These are phyloP conservation scores for Nothophoma quercina DNA, from an alignment of 2,329 filamentous ascomycete genomes.

Conservation along the genomic window DNA sequence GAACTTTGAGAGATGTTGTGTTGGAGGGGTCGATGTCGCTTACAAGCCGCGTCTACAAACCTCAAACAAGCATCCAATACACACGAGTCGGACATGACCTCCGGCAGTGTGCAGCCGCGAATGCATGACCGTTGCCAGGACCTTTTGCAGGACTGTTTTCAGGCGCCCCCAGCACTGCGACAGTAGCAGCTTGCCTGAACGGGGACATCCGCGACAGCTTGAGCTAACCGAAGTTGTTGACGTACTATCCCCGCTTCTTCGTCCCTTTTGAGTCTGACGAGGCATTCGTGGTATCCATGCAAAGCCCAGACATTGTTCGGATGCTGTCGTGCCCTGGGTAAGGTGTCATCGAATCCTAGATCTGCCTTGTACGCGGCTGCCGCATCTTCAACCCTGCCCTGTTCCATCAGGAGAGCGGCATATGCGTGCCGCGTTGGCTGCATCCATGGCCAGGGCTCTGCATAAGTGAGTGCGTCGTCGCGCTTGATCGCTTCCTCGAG, in stretches of 20 bases:
- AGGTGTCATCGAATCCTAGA: conserved; percentile 54
- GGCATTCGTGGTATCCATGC: conserved; percentile 75
- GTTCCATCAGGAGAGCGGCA: conserved; percentile 73
- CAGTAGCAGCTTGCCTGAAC: conserved; percentile 68
- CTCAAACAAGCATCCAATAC: conserved; percentile 1
- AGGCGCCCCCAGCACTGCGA: conserved; percentile 18
- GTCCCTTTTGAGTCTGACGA: conserved; percentile 61
- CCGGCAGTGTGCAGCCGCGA: background rate
- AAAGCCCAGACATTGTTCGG: conserved; percentile 79
- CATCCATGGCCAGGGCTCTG: conserved; percentile 84
- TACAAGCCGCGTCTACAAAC: too few relatives aligned
- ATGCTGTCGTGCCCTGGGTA: conserved; percentile 71
- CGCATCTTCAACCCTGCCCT: conserved; percentile 57
- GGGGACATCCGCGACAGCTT: conserved; percentile 66
- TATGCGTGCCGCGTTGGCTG: conserved; percentile 75
- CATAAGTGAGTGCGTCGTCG: conserved; percentile 71
- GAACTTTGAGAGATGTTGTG: background rate
- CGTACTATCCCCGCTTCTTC: conserved; percentile 59
- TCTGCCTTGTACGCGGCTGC: conserved; percentile 50
- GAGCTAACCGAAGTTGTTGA: conserved; percentile 60
- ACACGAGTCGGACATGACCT: background rate
- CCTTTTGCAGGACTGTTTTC: background rate
- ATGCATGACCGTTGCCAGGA: background rate
- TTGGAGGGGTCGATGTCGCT: background rate
- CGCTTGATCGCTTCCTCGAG: conserved; percentile 65